Conservation (phyloP, 441 rosid genomes). For the Jatropha multifida region DNA sequence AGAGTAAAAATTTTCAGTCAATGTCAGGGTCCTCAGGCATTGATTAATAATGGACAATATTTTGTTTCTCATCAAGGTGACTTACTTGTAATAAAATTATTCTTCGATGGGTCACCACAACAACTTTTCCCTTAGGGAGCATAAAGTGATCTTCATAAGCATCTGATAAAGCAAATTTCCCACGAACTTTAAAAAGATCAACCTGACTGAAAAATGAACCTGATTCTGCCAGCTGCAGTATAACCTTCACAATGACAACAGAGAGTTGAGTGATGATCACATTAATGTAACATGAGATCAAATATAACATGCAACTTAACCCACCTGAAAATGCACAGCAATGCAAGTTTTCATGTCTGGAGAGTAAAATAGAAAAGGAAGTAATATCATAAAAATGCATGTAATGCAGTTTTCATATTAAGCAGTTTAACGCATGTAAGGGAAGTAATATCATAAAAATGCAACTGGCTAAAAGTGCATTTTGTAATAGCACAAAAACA, state of each 20-base stretch:
- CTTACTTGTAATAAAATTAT: constrained; percentile 88
- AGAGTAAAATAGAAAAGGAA: neutral
- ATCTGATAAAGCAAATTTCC: constrained; percentile 94
- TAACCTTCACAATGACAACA: constrained; percentile 56
- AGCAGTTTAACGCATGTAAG: too few relatives aligned
- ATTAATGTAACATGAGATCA: constrained; percentile 4
- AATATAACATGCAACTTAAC: constrained; percentile 1
- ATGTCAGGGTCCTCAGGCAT: constrained; percentile 24
- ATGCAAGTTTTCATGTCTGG: neutral
- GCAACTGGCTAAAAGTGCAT: neutral
- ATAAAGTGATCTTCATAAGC: constrained; percentile 95
- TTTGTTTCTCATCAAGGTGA: constrained; percentile 22
- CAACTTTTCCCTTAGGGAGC: constrained; percentile 77
- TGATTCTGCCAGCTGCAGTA: constrained; percentile 96
- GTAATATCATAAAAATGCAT: too few relatives aligned
- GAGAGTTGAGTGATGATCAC: constrained; percentile 17
- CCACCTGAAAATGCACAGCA: neutral
- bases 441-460: neutral
- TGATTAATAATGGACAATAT: neutral
- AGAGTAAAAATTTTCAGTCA: constrained; percentile 33
- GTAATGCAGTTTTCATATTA: too few relatives aligned
- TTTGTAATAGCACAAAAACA: neutral
- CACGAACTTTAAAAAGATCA: constrained; percentile 94
- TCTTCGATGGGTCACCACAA: constrained; percentile 85
- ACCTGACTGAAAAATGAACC: constrained; percentile 96